These are phyloP conservation scores for Coemansia sp. DNA, from an alignment of 192 early-diverging fungal genomes.

Conservation along the genomic window DNA sequence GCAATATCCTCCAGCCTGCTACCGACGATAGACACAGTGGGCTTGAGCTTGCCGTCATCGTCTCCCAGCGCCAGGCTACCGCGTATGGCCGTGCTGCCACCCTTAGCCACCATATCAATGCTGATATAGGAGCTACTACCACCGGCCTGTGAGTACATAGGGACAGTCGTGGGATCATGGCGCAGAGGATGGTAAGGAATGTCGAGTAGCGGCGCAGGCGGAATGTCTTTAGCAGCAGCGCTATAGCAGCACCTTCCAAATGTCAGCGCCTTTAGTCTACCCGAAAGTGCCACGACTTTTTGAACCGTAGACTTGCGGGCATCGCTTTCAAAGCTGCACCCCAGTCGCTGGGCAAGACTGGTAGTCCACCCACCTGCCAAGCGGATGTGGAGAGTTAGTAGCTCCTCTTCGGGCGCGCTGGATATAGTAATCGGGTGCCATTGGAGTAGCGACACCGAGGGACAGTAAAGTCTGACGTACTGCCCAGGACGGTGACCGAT, in stretches of 20 bases:
- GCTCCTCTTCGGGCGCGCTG: conserved; percentile 76
- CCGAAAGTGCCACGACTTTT: conserved; percentile 9
- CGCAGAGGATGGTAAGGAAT: conserved; percentile 48
- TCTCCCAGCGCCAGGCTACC: neutral
- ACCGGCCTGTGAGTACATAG: conserved; percentile 34
- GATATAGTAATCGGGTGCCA: conserved; percentile 84
- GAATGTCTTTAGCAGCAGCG: neutral
- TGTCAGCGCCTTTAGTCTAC: neutral
- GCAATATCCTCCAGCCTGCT: neutral
- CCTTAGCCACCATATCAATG: conserved; percentile 38
- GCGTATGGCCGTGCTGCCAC: neutral
- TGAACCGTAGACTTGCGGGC: conserved; percentile 13
- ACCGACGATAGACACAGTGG: conserved; percentile 1
- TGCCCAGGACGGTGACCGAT: conserved; percentile 68
- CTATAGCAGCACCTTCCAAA: conserved; percentile 11
- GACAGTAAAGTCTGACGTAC: conserved; percentile 75
- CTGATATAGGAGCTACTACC: conserved; percentile 42
- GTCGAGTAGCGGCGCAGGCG: neutral
- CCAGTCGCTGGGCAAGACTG: conserved; percentile 63
- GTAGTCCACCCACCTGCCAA: conserved; percentile 77
- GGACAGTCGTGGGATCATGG: conserved; percentile 26
- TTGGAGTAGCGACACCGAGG: conserved; percentile 69
- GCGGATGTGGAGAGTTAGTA: conserved; percentile 76
- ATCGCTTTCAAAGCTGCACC: conserved; percentile 60
- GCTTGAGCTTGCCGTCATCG: conserved; percentile 17